Percentiles rank a stretch among this genome's conserved stretches.
Conservation (phyloP, 129 eudicot species). For the Flaveria linearis region DNA sequence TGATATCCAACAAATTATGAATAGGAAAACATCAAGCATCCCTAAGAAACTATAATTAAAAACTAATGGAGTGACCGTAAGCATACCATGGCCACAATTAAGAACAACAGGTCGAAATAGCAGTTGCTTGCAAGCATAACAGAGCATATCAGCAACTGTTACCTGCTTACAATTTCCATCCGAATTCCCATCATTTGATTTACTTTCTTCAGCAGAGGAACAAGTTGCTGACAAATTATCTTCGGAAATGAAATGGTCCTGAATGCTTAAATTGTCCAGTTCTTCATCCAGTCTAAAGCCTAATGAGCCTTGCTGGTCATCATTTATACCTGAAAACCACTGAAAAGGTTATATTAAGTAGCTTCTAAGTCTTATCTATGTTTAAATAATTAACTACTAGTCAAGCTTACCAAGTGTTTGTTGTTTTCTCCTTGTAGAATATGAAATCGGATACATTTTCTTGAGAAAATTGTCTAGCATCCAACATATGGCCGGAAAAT, state of each 20-base stretch:
- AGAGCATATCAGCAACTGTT: slow-evolving; percentile 58
- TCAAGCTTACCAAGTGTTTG: slow-evolving; percentile 56
- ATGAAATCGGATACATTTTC: slow-evolving; percentile 66
- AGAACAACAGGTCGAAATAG: slow-evolving; percentile 64
- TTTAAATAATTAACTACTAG: neutral
- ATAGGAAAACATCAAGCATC: neutral
- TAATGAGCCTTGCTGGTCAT: slow-evolving; percentile 34
- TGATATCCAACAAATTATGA: neutral
- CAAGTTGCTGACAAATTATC: slow-evolving; percentile 26
- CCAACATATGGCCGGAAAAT: slow-evolving; percentile 76
- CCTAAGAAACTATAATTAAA: neutral
- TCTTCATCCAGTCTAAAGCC: slow-evolving; percentile 46
- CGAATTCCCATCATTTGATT: slow-evolving; percentile 9
- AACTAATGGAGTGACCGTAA: neutral
- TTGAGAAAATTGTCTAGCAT: slow-evolving; percentile 61
- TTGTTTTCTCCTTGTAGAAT: slow-evolving; percentile 52
- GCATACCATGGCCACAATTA: slow-evolving; percentile 86
- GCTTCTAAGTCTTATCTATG: neutral
- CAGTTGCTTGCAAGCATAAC: slow-evolving; percentile 65
- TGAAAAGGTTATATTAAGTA: neutral
- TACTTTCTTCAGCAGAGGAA: slow-evolving; percentile 33
- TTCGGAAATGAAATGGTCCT: slow-evolving; percentile 22
- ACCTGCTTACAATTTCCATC: slow-evolving; percentile 37
- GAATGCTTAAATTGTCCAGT: slow-evolving; percentile 19
- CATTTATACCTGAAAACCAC: slow-evolving; percentile 41